Evolutionary conservation across 1,284 basidiomycete species (phyloP), one percentile per base, ranked within the genome.

Genomic region (Porogramme epimiltina): DNA sequence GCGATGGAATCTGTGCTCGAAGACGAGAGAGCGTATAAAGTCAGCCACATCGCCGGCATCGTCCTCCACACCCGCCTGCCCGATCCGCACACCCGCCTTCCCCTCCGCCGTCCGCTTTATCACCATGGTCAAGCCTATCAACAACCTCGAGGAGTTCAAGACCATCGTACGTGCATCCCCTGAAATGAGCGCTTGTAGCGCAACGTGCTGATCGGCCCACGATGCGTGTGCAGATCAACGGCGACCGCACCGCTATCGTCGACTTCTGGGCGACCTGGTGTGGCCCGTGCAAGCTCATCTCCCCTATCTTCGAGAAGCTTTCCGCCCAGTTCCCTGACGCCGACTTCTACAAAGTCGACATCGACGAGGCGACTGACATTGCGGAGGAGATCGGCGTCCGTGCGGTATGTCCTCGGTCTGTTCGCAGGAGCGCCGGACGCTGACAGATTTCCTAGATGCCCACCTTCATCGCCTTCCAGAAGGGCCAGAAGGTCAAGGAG

Each of bases 241-340:
- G 77, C 49, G 78, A 78, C 60, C 79, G 79, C 63, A 73, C 78
- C 54, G 75, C 81, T 62, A 73, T 92, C 47, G 80, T 93, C 64
- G 89, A 93, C 74, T 93, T 89, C 76, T 91, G 86, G 84, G 85
- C 85, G 41, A 76, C 78, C 0, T 82, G 86, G 85, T 89, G 85
- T 66, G 78, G 81, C 42, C 87, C 87, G 31, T 93, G 93, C 82
- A 84, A 79, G 66, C 69, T 84, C 60, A 93, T 92, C 75, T 81
- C 84, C 43, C 87, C 90, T 47, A 75, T 92, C 62, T 92, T 94
- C 66, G 85, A 89, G 72, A 85, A 85, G 72, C 69, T 92, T 51
- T 77, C 84, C 9, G 36, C 49, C 0, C 70, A 78, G 60, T 73
- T 65, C 63, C 59, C 79, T 47, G 70, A 75, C 25, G 79, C 91